Evolutionary conservation across 2,329 filamentous ascomycete species (phyloP).

Genomic region (Pyrenochaeta sp.): DNA sequence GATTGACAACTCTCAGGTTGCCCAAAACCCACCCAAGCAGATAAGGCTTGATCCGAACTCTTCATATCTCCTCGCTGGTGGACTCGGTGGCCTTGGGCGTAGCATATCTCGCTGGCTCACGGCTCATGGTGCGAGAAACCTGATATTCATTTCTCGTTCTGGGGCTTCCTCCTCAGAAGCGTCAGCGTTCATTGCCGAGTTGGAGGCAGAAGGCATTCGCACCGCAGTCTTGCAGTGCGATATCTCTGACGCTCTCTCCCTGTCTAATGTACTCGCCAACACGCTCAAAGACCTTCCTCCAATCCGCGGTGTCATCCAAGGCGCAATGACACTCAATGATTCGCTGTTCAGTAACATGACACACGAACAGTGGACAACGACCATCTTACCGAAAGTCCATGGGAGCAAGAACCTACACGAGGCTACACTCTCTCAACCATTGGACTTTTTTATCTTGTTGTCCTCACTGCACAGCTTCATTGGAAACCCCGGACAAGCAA

Average conservation of each 20-base stretch:
- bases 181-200: conserved; percentile 2
- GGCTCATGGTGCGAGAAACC: conserved; percentile 15
- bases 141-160: conserved; percentile 26
- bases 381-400: conserved; percentile 39
- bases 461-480: conserved; percentile 27
- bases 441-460: conserved; percentile 34
- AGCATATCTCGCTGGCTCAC: conserved; percentile 23
- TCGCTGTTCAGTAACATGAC: conserved; percentile 22
- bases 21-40: not conserved
- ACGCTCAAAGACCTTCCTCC: conserved; percentile 10
- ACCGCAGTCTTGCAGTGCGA: conserved; percentile 15
- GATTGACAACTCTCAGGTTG: conserved; percentile 6
- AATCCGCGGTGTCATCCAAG: conserved; percentile 23
- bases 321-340: conserved; percentile 27
- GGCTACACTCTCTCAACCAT: not conserved
- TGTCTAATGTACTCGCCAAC: not conserved
- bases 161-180: conserved; percentile 7
- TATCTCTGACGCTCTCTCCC: conserved; percentile 4
- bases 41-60: conserved; percentile 6
- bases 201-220: conserved; percentile 2
- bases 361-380: conserved; percentile 10
- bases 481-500: conserved; percentile 30
- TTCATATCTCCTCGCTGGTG: conserved; percentile 28
- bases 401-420: conserved; percentile 43
- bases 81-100: conserved; percentile 28